Percentiles rank a stretch among this genome's conserved stretches.
Conservation (phyloP, 2,329 filamentous ascomycete species). For the Xylariaceae sp. region DNA sequence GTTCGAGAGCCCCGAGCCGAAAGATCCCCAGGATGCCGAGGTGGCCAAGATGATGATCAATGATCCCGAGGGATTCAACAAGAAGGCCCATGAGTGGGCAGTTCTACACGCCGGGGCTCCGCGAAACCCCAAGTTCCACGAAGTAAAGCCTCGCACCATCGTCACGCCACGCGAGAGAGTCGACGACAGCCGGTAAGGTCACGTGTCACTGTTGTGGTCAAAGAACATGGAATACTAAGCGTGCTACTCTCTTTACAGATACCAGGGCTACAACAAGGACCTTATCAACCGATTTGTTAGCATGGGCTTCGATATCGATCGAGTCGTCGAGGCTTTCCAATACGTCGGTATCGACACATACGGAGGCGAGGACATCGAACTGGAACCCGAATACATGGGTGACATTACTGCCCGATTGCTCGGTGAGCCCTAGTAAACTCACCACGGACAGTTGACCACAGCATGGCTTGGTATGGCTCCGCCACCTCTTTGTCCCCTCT, state of each 20-base stretch:
- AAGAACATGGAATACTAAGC: slow-evolving; percentile 7
- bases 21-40: slow-evolving; percentile 93
- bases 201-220: neutral
- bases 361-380: slow-evolving; percentile 70
- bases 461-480: neutral
- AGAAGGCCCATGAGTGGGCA: slow-evolving; percentile 86
- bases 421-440: slow-evolving; percentile 51
- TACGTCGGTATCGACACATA: slow-evolving; percentile 76
- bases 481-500: neutral
- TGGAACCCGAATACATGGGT: slow-evolving; percentile 87
- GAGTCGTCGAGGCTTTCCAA: slow-evolving; percentile 79
- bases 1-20: slow-evolving; percentile 88
- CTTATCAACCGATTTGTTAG: slow-evolving; percentile 76
- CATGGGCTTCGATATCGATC: slow-evolving; percentile 88
- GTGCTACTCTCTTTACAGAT: slow-evolving; percentile 45
- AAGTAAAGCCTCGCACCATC: slow-evolving; percentile 22
- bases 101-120: slow-evolving; percentile 77
- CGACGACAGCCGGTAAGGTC: slow-evolving; percentile 44
- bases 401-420: slow-evolving; percentile 83
- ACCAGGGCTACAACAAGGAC: slow-evolving; percentile 79
- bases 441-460: neutral
- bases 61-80: slow-evolving; percentile 71
- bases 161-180: slow-evolving; percentile 46
- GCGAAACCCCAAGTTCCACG: slow-evolving; percentile 28
- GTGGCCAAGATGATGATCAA: slow-evolving; percentile 86